Evolutionary conservation across 2,329 filamentous ascomycete genomes (phyloP), one percentile per base, ranked within the genome.

Genomic region (Talaromyces sp.): DNA sequence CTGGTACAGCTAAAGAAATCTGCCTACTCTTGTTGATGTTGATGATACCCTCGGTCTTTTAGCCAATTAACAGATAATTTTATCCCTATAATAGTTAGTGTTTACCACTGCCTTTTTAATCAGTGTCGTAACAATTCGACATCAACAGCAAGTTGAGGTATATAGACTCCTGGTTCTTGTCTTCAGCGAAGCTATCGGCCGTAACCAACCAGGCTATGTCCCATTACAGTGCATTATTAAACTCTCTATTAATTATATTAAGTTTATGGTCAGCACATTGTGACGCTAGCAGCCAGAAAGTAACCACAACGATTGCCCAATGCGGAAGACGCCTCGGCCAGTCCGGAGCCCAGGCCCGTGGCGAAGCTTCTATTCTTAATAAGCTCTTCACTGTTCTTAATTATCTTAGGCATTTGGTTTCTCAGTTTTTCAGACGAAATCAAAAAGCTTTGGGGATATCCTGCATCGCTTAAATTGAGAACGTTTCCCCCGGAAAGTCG

Each of bases 1-100:
- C 26, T 91, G 89, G 89, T 89, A 90, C 70, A 83, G 81, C 64
- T 89, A 70, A 62, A 55, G 35, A 14, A 35, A 24, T 38, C 41
- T 41, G 49, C 14, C 41, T 17, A 5, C 7, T 27, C 6, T 52
- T 27, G 17, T 52, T 26, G 17, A 27, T 52, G 17, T 27, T 52
- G 13, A 29, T 52, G 49, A 52, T 52, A 52, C 49, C 49, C 49
- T n/a, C 49, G 21, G 41, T 4, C 3, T 24, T 19, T 46, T 24
- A 46, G 41, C n/a, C 43, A 21, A 52, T 10, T n/a, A 13, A 27
- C 6, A 52, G 24, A 27, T 29, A 52, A 52, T 27, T 7, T 38
- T 35, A 35, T 13, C 13, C 14, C 11, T 35, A 11, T 32, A 5
- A 35, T 14, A 35, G n/a, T n/a, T n/a, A n/a, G n/a, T n/a, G n/a